phyloP scores from a whole-genome alignment of 257 asterid species.

The Haberlea rhodopensis region DNA sequence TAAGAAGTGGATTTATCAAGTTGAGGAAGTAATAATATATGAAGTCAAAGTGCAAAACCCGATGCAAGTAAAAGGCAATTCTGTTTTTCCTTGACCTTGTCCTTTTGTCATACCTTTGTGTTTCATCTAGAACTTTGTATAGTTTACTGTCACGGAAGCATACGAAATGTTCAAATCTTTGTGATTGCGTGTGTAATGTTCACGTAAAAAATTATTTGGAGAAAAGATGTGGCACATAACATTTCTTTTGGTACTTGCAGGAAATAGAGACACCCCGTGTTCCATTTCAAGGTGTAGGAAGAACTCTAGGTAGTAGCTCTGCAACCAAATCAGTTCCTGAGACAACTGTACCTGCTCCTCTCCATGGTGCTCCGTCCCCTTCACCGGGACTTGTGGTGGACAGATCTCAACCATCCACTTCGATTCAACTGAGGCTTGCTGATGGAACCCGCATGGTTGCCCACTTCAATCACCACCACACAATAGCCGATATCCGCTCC shows the following conservation, averaged over 20 bases:
- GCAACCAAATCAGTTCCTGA: conserved; percentile 39
- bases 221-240: not conserved
- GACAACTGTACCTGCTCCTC: conserved; percentile 35
- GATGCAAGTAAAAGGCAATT: not conserved
- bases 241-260: conserved; percentile 35
- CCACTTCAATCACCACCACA: conserved; percentile 79
- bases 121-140: not conserved
- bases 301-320: conserved; percentile 82
- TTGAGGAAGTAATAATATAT: not conserved
- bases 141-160: not conserved
- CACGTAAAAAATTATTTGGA: not conserved
- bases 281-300: conserved; percentile 81
- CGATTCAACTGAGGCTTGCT: conserved; percentile 90
- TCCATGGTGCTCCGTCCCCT: conserved; percentile 54
- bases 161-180: not conserved
- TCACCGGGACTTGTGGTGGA: conserved; percentile 59
- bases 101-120: not conserved
- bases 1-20: not conserved
- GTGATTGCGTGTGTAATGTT: not conserved
- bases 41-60: not conserved
- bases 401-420: conserved; percentile 67
- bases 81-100: too few relatives aligned
- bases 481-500: conserved; percentile 61
- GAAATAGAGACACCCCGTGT: conserved; percentile 53
- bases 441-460: conserved; percentile 98